Percentiles rank a stretch among this genome's conserved stretches.
These are phyloP conservation scores for Sporothrix curviconia DNA, from an alignment of 2,329 filamentous ascomycete genomes.

Conservation along the genomic window DNA sequence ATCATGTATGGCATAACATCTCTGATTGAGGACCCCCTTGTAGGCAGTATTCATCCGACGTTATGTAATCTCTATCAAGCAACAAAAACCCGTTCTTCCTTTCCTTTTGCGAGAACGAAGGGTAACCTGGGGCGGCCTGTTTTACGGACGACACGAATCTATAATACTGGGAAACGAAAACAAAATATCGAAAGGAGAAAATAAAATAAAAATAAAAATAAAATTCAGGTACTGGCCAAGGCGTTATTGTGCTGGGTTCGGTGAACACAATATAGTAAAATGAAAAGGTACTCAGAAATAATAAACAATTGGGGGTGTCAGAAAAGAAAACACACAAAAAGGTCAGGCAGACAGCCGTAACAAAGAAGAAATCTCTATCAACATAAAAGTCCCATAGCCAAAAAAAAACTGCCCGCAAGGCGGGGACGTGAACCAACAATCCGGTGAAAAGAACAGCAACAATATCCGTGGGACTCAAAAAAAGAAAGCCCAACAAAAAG, in stretches of 20 bases:
- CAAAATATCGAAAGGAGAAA: too few relatives aligned
- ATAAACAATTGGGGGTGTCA: too few relatives aligned
- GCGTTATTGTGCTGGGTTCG: not conserved
- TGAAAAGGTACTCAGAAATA: not conserved
- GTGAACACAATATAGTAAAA: not conserved
- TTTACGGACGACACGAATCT: too few relatives aligned
- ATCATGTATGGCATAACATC: too few relatives aligned
- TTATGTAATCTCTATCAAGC: not conserved
- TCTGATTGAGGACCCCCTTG: too few relatives aligned
- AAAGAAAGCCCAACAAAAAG: slow-evolving; percentile 10
- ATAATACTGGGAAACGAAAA: too few relatives aligned
- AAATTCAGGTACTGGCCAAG: too few relatives aligned
- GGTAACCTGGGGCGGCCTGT: too few relatives aligned
- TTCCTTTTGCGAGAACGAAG: too few relatives aligned
- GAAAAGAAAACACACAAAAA: not conserved
- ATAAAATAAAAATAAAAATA: too few relatives aligned
- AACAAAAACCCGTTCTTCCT: too few relatives aligned
- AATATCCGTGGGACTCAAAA: not conserved
- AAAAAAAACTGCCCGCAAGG: not conserved
- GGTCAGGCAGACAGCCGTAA: not conserved
- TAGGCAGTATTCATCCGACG: not conserved
- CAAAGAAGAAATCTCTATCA: too few relatives aligned
- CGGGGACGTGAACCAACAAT: not conserved
- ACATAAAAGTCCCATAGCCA: not conserved
- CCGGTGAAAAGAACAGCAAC: not conserved